These are phyloP conservation scores for Eutypa lata DNA, from an alignment of 2,329 filamentous ascomycete species.

Conservation along the genomic window DNA sequence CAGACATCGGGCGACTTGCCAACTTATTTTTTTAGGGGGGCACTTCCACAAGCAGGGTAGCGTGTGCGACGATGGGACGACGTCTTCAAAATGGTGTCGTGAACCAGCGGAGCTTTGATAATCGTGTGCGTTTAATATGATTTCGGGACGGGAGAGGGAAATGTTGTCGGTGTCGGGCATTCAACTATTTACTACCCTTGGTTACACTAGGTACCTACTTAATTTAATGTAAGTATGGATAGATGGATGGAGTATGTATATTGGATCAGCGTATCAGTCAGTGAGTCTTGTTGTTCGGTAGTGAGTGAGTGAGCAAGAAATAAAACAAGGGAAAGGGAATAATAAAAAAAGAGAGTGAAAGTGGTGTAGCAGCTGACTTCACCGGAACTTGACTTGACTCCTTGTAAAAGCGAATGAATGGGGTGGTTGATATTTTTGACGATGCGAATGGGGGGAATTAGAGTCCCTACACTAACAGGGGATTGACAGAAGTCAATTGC, in stretches of 20 bases:
- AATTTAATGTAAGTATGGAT: no score
- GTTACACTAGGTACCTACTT: no score
- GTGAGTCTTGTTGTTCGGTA: neutral
- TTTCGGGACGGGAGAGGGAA: no score
- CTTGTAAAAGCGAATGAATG: conserved; percentile 1
- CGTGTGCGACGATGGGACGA: conserved; percentile 16
- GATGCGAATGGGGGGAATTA: neutral
- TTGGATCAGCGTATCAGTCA: no score
- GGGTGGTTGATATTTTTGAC: neutral
- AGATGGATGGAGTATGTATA: no score
- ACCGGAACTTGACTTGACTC: neutral
- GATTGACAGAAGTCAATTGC: neutral
- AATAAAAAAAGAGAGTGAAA: neutral
- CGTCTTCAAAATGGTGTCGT: neutral
- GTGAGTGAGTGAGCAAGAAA: neutral
- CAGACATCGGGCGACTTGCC: conserved; percentile 24
- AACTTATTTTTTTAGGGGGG: conserved; percentile 5
- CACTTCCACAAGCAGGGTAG: conserved; percentile 9
- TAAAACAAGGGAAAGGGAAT: neutral
- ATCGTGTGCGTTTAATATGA: neutral
- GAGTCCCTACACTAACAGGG: neutral
- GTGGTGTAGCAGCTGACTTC: neutral
- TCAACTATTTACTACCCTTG: no score
- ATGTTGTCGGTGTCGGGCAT: no score
- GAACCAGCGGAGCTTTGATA: neutral